A percentile compares a stretch with the other conserved stretches of the same genome.
These are phyloP conservation scores for Sisymbrium irio DNA, from an alignment of 345 rosid species.

Conservation along the genomic window DNA sequence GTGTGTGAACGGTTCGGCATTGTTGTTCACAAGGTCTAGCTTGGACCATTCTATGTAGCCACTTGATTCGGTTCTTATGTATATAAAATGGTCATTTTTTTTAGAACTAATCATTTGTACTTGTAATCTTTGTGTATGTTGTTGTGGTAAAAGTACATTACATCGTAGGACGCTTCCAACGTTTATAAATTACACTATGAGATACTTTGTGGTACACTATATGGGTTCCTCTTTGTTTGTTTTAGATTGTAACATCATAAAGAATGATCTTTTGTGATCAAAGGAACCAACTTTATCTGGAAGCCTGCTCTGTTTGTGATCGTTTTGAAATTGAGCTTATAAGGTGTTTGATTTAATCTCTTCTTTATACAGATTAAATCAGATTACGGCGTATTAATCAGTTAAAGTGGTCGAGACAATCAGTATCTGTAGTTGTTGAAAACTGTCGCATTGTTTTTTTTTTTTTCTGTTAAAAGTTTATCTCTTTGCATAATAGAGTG, in stretches of 20 bases:
- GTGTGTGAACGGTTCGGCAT: slow-evolving; percentile 81
- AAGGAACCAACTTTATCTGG: neutral
- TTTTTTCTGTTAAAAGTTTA: neutral
- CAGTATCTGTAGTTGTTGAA: neutral
- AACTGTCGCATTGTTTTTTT: slow-evolving; percentile 3
- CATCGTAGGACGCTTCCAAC: too few relatives aligned
- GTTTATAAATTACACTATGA: too few relatives aligned
- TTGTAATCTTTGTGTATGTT: slow-evolving; percentile 6
- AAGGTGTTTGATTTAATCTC: slow-evolving; percentile 13
- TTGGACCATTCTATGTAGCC: slow-evolving; percentile 20
- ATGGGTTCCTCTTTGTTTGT: too few relatives aligned
- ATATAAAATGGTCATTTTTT: slow-evolving; percentile 20
- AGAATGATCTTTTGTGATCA: too few relatives aligned
- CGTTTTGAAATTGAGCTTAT: neutral
- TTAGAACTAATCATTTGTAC: neutral
- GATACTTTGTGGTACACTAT: too few relatives aligned
- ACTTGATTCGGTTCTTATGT: slow-evolving; percentile 19
- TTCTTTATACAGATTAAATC: neutral
- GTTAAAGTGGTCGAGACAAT: too few relatives aligned
- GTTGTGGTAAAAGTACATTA: neutral
- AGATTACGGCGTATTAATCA: too few relatives aligned
- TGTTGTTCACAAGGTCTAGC: slow-evolving; percentile 59
- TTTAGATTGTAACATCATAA: too few relatives aligned
- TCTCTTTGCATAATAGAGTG: neutral
- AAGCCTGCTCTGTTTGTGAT: neutral